These are phyloP conservation scores for Elsinoe australis DNA, from an alignment of 2,329 filamentous ascomycete genomes.

Conservation along the genomic window DNA sequence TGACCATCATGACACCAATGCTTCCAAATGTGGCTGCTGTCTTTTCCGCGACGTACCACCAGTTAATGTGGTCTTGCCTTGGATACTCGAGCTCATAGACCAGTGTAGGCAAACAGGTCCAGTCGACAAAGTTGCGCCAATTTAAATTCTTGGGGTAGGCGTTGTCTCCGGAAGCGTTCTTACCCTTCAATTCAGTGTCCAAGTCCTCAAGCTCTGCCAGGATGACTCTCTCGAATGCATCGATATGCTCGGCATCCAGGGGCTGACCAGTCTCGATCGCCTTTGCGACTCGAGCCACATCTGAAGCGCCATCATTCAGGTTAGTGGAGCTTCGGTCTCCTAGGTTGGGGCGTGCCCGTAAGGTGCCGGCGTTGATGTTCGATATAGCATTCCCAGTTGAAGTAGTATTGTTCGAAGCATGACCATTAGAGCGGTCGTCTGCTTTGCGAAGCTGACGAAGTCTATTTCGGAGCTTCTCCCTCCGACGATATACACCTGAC, in stretches of 20 bases:
- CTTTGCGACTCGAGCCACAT: slow-evolving; percentile 54
- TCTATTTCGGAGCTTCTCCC: slow-evolving; percentile 38
- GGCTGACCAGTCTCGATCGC: slow-evolving; percentile 55
- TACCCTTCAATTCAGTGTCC: slow-evolving; percentile 57
- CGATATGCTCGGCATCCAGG: slow-evolving; percentile 55
- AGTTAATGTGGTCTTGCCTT: slow-evolving; percentile 60
- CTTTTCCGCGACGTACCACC: slow-evolving; percentile 69
- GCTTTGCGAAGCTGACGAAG: slow-evolving; percentile 51
- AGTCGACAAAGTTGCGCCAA: slow-evolving; percentile 54
- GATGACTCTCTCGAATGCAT: slow-evolving; percentile 57
- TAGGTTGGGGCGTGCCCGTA: slow-evolving; percentile 30
- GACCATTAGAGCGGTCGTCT: slow-evolving; percentile 30
- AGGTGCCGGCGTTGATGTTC: slow-evolving; percentile 11
- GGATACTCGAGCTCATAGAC: slow-evolving; percentile 77
- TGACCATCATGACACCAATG: slow-evolving; percentile 70
- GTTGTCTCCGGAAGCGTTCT: slow-evolving; percentile 43
- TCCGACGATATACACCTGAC: slow-evolving; percentile 50
- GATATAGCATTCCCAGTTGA: no score
- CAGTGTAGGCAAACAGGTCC: slow-evolving; percentile 65
- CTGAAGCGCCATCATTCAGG: slow-evolving; percentile 42
- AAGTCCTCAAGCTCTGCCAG: slow-evolving; percentile 59
- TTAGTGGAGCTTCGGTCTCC: slow-evolving; percentile 38
- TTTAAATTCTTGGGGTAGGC: slow-evolving; percentile 65
- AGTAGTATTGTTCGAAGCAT: neutral
- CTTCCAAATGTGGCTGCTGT: slow-evolving; percentile 61